Base-by-base conservation (phyloP, 108 stramenopile species). In the Skeletonema marinoi region DNA sequence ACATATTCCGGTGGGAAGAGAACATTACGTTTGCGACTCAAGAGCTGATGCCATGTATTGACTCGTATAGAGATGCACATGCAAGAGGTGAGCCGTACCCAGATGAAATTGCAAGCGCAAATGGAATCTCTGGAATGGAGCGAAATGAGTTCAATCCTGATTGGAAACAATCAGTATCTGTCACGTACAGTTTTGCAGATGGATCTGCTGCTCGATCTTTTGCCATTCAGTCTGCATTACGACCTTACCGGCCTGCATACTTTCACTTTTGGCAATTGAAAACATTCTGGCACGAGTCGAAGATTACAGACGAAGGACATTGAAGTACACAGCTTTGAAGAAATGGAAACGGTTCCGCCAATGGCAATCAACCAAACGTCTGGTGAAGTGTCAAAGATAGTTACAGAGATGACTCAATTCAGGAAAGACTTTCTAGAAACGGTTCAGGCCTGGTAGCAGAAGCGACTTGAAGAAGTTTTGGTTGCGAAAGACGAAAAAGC, bases 1-100 rank as follows among this genome's bases (percentile, higher is more conserved):
- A 98, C 64, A 87, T 98, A 42, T 97, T 98, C 73, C 90, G 98
- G 12, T 99, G 97, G 72, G 98, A 98, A 66, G 97, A 98, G 66
- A 99, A 99, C 78, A 97, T 98, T 29, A 65, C 77, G 4, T 99
- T 99, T 70, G 96, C 96, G n/a, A 92, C 96, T 56, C 71, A 86
- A 30, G 95, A 96, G 66, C 88, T 98, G 9, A 73, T 96, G 72
- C 97, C 98, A 0, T 84, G 87, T 29, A 84, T 99, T 32, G 92
- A 97, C 39, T 76, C 82, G 25, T 93, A 95, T 68, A 87, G 97
- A 25, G 91, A 98, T 80, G 92, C 92, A 3, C 88, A 92, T 60
- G 93, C 94, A 19, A 62, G 80, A 39, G 81, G 65, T 4, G 71
- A 71, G 72, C 76, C 86, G 31, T 83, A 87, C 69, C 89, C 88